Base-by-base conservation (phyloP, 164 flowering plant genomes). In the Nymphaea colorata region DNA sequence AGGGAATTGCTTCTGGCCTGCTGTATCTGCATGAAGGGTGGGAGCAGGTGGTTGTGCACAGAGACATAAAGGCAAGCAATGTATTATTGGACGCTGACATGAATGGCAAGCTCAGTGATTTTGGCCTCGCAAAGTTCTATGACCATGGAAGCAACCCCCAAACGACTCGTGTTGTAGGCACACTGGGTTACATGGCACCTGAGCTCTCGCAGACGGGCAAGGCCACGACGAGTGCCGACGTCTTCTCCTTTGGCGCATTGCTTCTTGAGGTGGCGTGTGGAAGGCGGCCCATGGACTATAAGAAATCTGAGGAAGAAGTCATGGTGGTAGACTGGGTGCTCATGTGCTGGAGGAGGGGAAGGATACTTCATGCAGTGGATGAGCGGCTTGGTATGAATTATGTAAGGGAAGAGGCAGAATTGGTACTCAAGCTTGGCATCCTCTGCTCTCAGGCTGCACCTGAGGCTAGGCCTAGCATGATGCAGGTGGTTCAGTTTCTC, bases 1-100 rank as follows among this genome's bases (percentile, higher is more conserved):
- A 67, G 67, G 82, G 78, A 68, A 81, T 81, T 4, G 84, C 80
- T 4, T 11, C 62, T 25, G 86, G 81, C 57, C 63, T 81, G 3
- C 42, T 79, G 18, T 83, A 83, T 66, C 68, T 81, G 51, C 84
- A 81, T 65, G 82, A 83, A 41, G 84, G 84, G 2, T 83, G 84
- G 84, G 82, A 78, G 45, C 67, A 72, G 6, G 73, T 55, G 2
- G 69, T 65, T 65, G 82, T 83, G 18, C 60, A 81, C 25, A 79
- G 84, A 18, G 84, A 83, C 64, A 81, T 83, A 12, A 83, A 83
- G 66, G 78, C 84, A 67, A 83, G 84, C 72, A 83, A 83, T 71
- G 84, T 80, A 8, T 65, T 83, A 63, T 79, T 83, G 62, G 86
- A 83, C 64, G 72, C 62, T 63, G 81, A 81, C 4, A 80, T 83